Conservation (phyloP, 768 basidiomycete species). For the Kockovaella imperatae region DNA sequence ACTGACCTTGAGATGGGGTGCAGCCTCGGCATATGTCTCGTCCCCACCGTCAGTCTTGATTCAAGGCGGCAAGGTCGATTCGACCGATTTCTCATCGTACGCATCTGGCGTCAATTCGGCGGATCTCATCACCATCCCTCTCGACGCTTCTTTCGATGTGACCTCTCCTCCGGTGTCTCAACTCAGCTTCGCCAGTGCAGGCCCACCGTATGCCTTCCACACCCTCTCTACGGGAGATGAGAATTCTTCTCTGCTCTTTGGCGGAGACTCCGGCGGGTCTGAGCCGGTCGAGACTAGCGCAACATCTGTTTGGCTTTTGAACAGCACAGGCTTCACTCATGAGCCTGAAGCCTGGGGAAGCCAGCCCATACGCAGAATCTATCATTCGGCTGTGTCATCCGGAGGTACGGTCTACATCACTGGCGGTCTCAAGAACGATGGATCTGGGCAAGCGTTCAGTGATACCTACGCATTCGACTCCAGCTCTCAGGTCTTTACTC, state of each 20-base stretch:
- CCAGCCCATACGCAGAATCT: slow-evolving; percentile 68
- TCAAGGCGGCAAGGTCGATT: slow-evolving; percentile 74
- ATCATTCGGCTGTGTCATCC: slow-evolving; percentile 57
- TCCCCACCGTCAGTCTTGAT: slow-evolving; percentile 53
- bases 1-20: slow-evolving; percentile 72
- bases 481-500: slow-evolving; percentile 53
- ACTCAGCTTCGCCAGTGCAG: slow-evolving; percentile 50
- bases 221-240: slow-evolving; percentile 51
- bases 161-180: slow-evolving; percentile 63
- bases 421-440: slow-evolving; percentile 77
- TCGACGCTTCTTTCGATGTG: slow-evolving; percentile 51
- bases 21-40: slow-evolving; percentile 55
- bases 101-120: slow-evolving; percentile 63
- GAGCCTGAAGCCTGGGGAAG: slow-evolving; percentile 54
- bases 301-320: slow-evolving; percentile 61
- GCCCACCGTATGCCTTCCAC: slow-evolving; percentile 73
- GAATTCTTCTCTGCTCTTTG: slow-evolving; percentile 56
- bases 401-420: slow-evolving; percentile 58
- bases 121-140: slow-evolving; percentile 55
- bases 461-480: slow-evolving; percentile 58
- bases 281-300: slow-evolving; percentile 51
- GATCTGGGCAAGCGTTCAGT: slow-evolving; percentile 57
- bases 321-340: slow-evolving; percentile 50
- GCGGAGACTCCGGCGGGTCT: slow-evolving; percentile 61
- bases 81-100: slow-evolving; percentile 62